Percentiles rank a stretch among this genome's conserved stretches.
These are phyloP conservation scores for Fusarium sp. DNA, from an alignment of 2,329 filamentous ascomycete species.

Conservation along the genomic window DNA sequence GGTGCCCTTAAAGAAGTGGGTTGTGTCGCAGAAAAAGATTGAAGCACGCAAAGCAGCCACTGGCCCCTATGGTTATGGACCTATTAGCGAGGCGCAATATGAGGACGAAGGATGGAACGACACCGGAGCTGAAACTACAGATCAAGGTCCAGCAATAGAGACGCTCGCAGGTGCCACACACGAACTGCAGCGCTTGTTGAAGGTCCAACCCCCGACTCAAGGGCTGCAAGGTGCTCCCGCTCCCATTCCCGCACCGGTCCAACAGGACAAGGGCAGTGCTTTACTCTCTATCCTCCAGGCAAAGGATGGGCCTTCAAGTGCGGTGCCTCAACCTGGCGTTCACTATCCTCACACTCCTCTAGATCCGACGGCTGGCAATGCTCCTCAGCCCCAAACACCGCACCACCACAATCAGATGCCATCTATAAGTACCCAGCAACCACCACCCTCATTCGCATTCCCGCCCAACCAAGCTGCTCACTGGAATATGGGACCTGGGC, in stretches of 20 bases:
- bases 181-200: slow-evolving; percentile 67
- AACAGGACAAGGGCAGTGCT: slow-evolving; percentile 63
- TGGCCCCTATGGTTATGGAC: slow-evolving; percentile 57
- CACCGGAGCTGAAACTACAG: slow-evolving; percentile 48
- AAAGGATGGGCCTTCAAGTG: slow-evolving; percentile 41
- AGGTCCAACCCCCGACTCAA: slow-evolving; percentile 66
- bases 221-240: slow-evolving; percentile 56
- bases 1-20: slow-evolving; percentile 88
- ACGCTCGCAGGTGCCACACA: slow-evolving; percentile 64
- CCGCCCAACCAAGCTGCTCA: slow-evolving; percentile 36
- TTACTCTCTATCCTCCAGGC: slow-evolving; percentile 66
- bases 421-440: slow-evolving; percentile 47
- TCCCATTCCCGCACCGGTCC: slow-evolving; percentile 28
- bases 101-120: slow-evolving; percentile 71
- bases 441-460: slow-evolving; percentile 51
- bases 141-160: slow-evolving; percentile 56
- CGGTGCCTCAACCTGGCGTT: slow-evolving; percentile 30
- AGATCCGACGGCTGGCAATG: slow-evolving; percentile 64
- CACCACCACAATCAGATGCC: slow-evolving; percentile 64
- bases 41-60: slow-evolving; percentile 65
- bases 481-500: slow-evolving; percentile 32
- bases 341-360: slow-evolving; percentile 64
- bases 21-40: slow-evolving; percentile 83
- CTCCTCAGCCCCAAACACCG: slow-evolving; percentile 67
- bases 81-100: slow-evolving; percentile 67